Conservation (phyloP, 306 rosid genomes). For the Luffa aegyptiaca region DNA sequence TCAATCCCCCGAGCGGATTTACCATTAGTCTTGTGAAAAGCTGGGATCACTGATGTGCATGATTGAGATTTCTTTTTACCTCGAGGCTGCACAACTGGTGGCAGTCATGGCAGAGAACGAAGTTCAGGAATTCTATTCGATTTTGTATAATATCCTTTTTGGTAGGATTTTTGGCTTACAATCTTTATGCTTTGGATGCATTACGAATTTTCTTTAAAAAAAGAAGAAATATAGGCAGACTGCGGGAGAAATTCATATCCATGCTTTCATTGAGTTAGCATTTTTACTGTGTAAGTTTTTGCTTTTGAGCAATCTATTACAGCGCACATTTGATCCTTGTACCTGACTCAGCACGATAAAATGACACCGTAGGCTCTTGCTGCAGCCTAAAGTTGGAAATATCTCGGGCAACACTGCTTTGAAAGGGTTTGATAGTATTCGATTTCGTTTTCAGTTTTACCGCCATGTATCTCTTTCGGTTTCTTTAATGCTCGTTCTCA, state of each 20-base stretch:
- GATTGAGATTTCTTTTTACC: slow-evolving; percentile 22
- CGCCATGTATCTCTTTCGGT: neutral
- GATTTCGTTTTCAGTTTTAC: neutral
- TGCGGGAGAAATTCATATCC: slow-evolving; percentile 16
- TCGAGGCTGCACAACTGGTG: slow-evolving; percentile 42
- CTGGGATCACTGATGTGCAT: slow-evolving; percentile 22
- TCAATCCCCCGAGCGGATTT: neutral
- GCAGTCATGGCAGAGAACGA: slow-evolving; percentile 36
- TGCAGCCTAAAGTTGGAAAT: neutral
- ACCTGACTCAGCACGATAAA: neutral
- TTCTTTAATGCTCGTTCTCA: neutral
- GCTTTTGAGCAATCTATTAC: slow-evolving; percentile 2
- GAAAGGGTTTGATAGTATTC: neutral
- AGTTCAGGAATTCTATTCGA: slow-evolving; percentile 39
- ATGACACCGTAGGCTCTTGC: neutral
- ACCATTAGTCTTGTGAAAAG: slow-evolving; percentile 13
- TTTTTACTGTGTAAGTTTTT: neutral
- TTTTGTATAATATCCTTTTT: slow-evolving; percentile 41
- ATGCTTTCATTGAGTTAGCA: slow-evolving; percentile 10
- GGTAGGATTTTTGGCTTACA: slow-evolving; percentile 7
- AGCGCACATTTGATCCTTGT: neutral
- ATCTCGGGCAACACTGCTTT: neutral
- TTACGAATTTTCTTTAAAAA: slow-evolving; percentile 24
- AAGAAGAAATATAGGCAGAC: slow-evolving; percentile 18
- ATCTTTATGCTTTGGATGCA: slow-evolving; percentile 22